Evolutionary conservation across 2,329 filamentous ascomycete species (phyloP), one percentile per base, ranked within the genome.

Genomic region (Cercospora sesami): DNA sequence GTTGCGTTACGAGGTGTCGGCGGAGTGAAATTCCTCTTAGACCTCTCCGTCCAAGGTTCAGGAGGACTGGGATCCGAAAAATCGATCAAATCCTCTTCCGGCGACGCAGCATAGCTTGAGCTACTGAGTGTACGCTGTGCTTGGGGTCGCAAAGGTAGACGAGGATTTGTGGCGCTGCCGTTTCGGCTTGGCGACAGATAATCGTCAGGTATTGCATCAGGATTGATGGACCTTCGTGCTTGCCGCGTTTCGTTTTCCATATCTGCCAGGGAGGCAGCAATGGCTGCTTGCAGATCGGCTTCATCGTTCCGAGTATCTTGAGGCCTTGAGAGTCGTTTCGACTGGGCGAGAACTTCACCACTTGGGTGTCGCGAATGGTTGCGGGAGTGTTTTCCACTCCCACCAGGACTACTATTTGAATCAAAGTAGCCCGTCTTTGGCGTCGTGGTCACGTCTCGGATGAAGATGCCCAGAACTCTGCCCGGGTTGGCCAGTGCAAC

Each of bases 391-490:
- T 76, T 73, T 9, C 69, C 68, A 42, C 71, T 67, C 0, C 70
- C 68, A 76, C 68, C 76, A 78, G 72, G 71, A 71, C 80, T 77
- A 31, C 83, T 76, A 0, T 86, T 85, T 14, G 88, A 85, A 71
- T 96, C 92, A 75, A 97, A 97, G 78, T 95, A 98, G 0, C 87
- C 87, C 9, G 73, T 75, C 12, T 87, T 84, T 58, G 83, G 84
- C 42, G 91, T 86, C 0, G 93, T 97, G 0, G 95, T 99, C 23
- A 99, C 92, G 79, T 99, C 95, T 65, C 96, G 87, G 71, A 99
- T 98, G 79, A 98, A 98, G 6, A 99, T 88, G 0, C 89, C 95
- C 31, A 93, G 82, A 2, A 99, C 89, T 30, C 92, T 87, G 0
- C 91, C 91, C 0, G 94, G 94, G 73, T 98, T 90, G 2, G 91